Evolutionary conservation across 306 rosid species (phyloP), one percentile per base, ranked within the genome.

Genomic region (Pachyrhizus erosus): DNA sequence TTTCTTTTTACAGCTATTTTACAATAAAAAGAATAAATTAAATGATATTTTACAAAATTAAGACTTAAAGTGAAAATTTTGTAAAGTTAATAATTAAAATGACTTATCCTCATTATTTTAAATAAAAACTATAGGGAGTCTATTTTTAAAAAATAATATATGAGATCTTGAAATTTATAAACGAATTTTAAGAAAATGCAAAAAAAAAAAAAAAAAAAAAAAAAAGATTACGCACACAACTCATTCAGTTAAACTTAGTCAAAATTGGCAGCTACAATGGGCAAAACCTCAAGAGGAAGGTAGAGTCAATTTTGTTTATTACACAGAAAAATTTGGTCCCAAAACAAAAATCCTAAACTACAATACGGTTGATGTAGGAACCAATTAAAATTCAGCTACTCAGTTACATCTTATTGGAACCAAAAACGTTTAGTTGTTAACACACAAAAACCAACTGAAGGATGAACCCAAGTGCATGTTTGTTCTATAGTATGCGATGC

Each of bases 401-500:
- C 20, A 1, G 58, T 51, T 52, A 2, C 7, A 0, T 68, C 1
- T 68, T 70, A 6, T 27, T 71, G 5, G 20, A 72, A 73, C 80
- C 9, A 34, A 78, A 78, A 27, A 18, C 75, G 58, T 79, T 69
- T 18, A 15, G 21, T 76, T 76, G 69, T 39, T 74, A 26, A 39
- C 48, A 11, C 29, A 64, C 62, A 77, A 33, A 20, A 77, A 20
- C 57, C 23, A 66, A 75, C 69, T 10, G 13, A 49, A 27, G 21
- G 62, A 20, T 55, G 11, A 75, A 54, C 37, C 49, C 4, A 17
- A 42, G 12, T 68, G 2, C 21, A n/a, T 29, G 7, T 73, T 83
- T 73, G 76, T 64, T 79, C 57, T 5, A 42, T 52, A 73, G 71
- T 79, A 54, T 52, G 2, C 73, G 2, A 21, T 57, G 79, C 76